Base-by-base conservation (phyloP, 306 rosid genomes). In the Rosa chinensis region DNA sequence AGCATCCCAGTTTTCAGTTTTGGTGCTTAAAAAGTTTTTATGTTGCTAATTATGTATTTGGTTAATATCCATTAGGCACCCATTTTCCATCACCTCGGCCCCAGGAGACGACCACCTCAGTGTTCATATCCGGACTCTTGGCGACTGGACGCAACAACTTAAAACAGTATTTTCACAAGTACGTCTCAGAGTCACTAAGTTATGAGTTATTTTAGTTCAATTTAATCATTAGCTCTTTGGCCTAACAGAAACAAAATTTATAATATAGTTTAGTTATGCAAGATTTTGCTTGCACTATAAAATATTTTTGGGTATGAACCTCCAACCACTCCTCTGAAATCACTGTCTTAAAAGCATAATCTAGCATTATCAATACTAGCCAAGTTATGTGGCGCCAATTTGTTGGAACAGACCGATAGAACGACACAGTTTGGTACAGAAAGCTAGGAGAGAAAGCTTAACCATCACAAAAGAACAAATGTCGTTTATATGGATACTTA, bases 51-150 rank as follows among this genome's bases (percentile, higher is more conserved):
- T 61, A 61, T 13, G 8, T 17, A 72, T 16, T 47, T 72, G 76
- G 48, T 72, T 10, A 25, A 35, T 64, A 8, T 64, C 18, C 25
- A 47, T 0, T 64, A 90, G 94, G 94, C 94, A 90, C 75, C 94
- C 94, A 61, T 90, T 90, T 83, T 90, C 92, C 75, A 85, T 90
- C 79, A 88, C 92, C 81, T 90, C 94, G 0, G 88, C 94, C 58
- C 94, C 94, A 14, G 89, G 90, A 66, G 92, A 90, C 59, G 77
- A 86, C 78, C 83, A 85, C 82, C 83, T 88, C 50, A 85, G 94
- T 20, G 94, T 90, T 74, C 94, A 90, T 77, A 90, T 90, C 53
- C 87, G 92, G 72, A 85, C 83, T 71, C 48, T 80, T 8, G 94
- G 94, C 14, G 94, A 90, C 25, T 90, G 94, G 94, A 88, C 92